Evolutionary conservation across 345 rosid genomes (phyloP).

Genomic region (Eucalyptus dawsonii): DNA sequence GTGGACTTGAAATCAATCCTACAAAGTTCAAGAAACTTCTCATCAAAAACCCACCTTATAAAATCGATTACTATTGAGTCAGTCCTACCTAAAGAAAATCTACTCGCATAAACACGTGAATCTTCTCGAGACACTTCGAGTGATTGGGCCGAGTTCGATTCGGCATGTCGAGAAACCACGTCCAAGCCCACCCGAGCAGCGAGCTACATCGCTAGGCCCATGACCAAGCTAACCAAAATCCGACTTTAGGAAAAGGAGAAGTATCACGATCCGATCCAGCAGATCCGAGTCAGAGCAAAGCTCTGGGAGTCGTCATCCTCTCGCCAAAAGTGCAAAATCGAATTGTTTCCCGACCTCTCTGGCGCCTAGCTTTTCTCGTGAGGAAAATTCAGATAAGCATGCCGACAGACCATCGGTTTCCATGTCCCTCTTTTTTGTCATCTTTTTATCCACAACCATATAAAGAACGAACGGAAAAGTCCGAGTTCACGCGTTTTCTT

Average conservation of each 20-base stretch:
- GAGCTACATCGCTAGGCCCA: background rate
- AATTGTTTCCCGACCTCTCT: background rate
- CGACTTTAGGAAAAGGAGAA: background rate
- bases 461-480: background rate
- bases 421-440: background rate
- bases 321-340: background rate
- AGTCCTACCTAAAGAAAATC: background rate
- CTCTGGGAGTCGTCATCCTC: background rate
- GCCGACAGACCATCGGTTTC: background rate
- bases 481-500: background rate
- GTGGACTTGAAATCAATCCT: background rate
- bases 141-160: background rate
- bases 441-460: background rate
- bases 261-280: background rate
- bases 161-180: background rate
- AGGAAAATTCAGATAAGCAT: background rate
- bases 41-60: background rate
- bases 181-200: background rate
- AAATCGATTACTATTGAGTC: background rate
- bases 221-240: background rate
- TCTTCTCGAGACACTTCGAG: background rate
- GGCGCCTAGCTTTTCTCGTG: no score
- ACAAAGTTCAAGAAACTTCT: background rate
- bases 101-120: rapidly evolving
- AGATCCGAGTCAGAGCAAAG: background rate